Evolutionary conservation across 257 asterid species (phyloP).

Genomic region (Thymus quinquecostatus): DNA sequence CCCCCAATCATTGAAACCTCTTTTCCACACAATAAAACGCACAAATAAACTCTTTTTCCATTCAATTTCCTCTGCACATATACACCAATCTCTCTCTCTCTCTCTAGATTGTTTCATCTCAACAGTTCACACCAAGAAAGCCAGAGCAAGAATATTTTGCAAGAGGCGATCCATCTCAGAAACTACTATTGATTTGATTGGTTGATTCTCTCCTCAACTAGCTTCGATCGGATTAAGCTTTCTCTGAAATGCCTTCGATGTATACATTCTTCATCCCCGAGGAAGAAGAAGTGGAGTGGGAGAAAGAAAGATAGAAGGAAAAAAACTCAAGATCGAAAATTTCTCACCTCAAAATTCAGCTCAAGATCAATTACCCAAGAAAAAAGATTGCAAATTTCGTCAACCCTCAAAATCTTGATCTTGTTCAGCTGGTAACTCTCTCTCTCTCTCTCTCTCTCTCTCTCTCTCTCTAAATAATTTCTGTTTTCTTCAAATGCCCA

Average conservation of each 20-base stretch:
- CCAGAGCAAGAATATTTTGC: constrained; percentile 27
- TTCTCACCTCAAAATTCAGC: neutral
- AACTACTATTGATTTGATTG: constrained; percentile 6
- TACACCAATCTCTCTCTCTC: neutral
- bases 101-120: constrained; percentile 7
- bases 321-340: neutral
- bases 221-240: neutral
- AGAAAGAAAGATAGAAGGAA: constrained; percentile 51
- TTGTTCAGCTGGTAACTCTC: constrained; percentile 48
- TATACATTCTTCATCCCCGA: constrained; percentile 51
- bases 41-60: constrained; percentile 14
- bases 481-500: neutral
- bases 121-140: neutral
- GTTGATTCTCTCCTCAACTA: constrained; percentile 18
- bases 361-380: neutral
- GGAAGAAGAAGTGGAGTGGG: constrained; percentile 71
- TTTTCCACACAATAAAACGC: constrained; percentile 32
- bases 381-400: constrained; percentile 2
- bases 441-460: neutral
- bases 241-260: constrained; percentile 42
- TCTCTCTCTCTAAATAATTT: neutral
- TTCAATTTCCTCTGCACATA: neutral
- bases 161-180: constrained; percentile 5
- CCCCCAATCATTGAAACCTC: constrained; percentile 37
- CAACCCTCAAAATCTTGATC: constrained; percentile 20